Percentiles rank a stretch among this genome's conserved stretches.
Evolutionary conservation across 2,329 filamentous ascomycete species (phyloP).

Genomic region (Mycogone perniciosa): DNA sequence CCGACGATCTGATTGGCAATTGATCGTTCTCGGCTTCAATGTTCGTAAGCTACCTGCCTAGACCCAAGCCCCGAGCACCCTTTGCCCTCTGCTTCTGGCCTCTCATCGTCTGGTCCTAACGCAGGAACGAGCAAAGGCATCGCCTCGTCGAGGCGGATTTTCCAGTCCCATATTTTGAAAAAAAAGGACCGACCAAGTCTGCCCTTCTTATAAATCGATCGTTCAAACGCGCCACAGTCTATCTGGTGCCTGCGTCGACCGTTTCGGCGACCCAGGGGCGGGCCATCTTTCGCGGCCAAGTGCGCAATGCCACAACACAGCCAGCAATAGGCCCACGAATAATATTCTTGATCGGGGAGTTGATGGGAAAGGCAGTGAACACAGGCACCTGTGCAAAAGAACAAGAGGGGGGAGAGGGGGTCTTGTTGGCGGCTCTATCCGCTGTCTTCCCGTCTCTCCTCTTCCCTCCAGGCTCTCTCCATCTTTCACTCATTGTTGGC

Average conservation of each 20-base stretch:
- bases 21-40: too few species aligned
- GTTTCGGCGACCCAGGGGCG: not conserved
- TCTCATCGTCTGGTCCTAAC: too few species aligned
- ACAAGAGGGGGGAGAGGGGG: not conserved
- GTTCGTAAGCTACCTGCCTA: too few species aligned
- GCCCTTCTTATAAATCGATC: too few species aligned
- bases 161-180: too few species aligned
- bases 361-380: not conserved
- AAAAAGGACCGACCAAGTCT: too few species aligned
- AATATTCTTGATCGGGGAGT: not conserved
- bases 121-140: too few species aligned
- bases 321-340: not conserved
- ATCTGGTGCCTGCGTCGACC: not conserved
- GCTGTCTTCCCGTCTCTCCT: slow-evolving; percentile 1
- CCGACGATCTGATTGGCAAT: too few species aligned
- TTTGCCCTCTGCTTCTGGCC: too few species aligned
- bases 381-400: slow-evolving; percentile 1
- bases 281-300: slow-evolving; percentile 6
- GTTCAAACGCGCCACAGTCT: not conserved
- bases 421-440: slow-evolving; percentile 11
- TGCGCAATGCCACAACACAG: slow-evolving; percentile 2
- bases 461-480: too few species aligned
- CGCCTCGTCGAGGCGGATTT: too few species aligned
- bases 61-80: too few species aligned
- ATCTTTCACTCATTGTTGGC: not conserved